Conservation (phyloP, 2,329 filamentous ascomycete species). For the Furcasterigmium furcatum region DNA sequence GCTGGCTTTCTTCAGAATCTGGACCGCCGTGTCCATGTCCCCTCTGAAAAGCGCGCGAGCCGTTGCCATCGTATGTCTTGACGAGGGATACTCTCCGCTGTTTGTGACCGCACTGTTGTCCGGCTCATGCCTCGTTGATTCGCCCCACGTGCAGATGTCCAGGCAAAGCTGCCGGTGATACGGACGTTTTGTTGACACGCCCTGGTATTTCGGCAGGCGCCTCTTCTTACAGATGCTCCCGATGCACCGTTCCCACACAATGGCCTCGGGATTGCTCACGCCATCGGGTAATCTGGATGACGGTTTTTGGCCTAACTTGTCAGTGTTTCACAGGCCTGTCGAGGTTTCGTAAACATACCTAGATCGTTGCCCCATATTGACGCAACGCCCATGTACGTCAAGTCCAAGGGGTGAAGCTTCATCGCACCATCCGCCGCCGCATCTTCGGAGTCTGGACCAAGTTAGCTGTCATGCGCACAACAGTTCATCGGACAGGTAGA, state of each 20-base stretch:
- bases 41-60: constrained; percentile 74
- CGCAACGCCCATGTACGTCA: constrained; percentile 73
- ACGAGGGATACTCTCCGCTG: constrained; percentile 45
- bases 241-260: constrained; percentile 60
- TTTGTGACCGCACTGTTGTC: constrained; percentile 39
- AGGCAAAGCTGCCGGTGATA: constrained; percentile 73
- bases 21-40: constrained; percentile 63
- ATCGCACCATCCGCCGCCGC: constrained; percentile 67
- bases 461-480: constrained; percentile 12
- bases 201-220: constrained; percentile 60
- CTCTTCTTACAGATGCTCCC: constrained; percentile 61
- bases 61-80: constrained; percentile 68
- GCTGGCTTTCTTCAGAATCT: constrained; percentile 66
- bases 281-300: constrained; percentile 43
- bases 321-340: constrained; percentile 10
- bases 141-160: constrained; percentile 72
- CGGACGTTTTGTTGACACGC: constrained; percentile 59
- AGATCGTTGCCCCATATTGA: constrained; percentile 70
- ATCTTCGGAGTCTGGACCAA: constrained; percentile 52
- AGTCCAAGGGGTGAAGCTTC: constrained; percentile 63
- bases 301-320: constrained; percentile 41
- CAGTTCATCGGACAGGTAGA: constrained; percentile 13
- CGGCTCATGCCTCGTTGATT: constrained; percentile 41
- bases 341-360: constrained; percentile 37
- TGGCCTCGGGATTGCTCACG: constrained; percentile 40